Evolutionary conservation across 352 stramenopile genomes (phyloP).

Genomic region (Phytopythium helicoides): DNA sequence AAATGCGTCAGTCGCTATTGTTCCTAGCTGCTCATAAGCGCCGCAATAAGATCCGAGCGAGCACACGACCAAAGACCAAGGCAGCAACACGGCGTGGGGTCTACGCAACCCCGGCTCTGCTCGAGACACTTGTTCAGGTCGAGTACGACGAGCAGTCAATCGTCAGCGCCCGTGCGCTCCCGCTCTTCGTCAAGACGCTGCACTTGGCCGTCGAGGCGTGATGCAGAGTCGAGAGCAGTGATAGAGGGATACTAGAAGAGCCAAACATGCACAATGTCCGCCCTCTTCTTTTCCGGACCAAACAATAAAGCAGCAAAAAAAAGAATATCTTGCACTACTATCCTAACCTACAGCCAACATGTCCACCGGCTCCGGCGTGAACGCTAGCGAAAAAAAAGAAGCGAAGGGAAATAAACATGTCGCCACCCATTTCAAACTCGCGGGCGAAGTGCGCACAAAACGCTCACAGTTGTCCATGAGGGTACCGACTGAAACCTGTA

Average conservation of each 20-base stretch:
- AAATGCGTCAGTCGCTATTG: constrained; percentile 74
- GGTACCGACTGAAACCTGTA: not conserved
- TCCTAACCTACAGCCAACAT: constrained; percentile 3
- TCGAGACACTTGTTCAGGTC: constrained; percentile 59
- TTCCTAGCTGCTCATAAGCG: constrained; percentile 54
- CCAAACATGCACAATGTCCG: constrained; percentile 8
- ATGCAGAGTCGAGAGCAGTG: not conserved
- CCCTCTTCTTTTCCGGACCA: constrained; percentile 8
- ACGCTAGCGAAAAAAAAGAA: constrained; percentile 15
- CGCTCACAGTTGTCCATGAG: constrained; percentile 7
- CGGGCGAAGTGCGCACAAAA: too few species aligned
- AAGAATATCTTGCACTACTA: constrained; percentile 6
- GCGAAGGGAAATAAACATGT: constrained; percentile 9
- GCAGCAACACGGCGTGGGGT: constrained; percentile 21
- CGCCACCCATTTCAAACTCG: too few species aligned
- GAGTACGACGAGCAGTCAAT: constrained; percentile 45
- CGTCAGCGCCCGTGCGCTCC: constrained; percentile 48
- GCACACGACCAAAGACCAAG: constrained; percentile 6
- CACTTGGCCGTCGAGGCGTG: constrained; percentile 44
- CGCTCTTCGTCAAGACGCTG: constrained; percentile 76
- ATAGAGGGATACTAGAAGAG: constrained; percentile 13
- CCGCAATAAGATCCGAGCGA: constrained; percentile 17
- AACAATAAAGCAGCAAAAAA: constrained; percentile 19
- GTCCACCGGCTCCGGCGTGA: not conserved
- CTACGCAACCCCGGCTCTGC: constrained; percentile 43